Evolutionary conservation across 257 asterid species (phyloP).

Genomic region (Gentiana macrophylla): DNA sequence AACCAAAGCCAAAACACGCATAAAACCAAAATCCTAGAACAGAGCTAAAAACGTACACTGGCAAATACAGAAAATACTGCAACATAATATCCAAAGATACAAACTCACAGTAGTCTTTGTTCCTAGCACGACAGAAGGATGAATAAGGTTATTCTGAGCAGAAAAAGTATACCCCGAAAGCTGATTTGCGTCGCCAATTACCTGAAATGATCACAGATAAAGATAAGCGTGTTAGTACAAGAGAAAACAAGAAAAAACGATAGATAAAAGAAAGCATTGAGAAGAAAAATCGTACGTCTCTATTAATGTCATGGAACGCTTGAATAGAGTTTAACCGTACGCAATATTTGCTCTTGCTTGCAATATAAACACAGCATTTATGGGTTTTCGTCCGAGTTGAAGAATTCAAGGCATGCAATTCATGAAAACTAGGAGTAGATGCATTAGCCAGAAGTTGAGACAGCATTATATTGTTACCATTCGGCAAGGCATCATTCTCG

Average conservation of each 20-base stretch:
- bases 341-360: conserved; percentile 85
- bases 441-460: conserved; percentile 90
- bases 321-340: conserved; percentile 78
- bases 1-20: conserved; percentile 11
- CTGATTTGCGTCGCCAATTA: conserved; percentile 85
- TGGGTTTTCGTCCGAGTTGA: conserved; percentile 56
- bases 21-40: neutral
- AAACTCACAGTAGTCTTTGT: conserved; percentile 86
- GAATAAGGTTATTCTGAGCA: conserved; percentile 75
- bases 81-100: neutral
- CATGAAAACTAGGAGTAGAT: conserved; percentile 81
- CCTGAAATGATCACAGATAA: conserved; percentile 31
- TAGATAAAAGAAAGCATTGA: conserved; percentile 9
- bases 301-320: conserved; percentile 79
- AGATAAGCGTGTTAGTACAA: conserved; percentile 1
- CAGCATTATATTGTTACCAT: conserved; percentile 39
- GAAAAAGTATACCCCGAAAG: conserved; percentile 78
- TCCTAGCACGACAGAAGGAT: conserved; percentile 70
- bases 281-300: conserved; percentile 56
- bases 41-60: neutral
- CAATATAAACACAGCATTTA: conserved; percentile 86
- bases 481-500: conserved; percentile 43
- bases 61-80: conserved; percentile 1
- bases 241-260: neutral
- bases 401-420: conserved; percentile 51